Evolutionary conservation across 176 grass and related monocot species (phyloP).

Genomic region (Oryza meyeriana): DNA sequence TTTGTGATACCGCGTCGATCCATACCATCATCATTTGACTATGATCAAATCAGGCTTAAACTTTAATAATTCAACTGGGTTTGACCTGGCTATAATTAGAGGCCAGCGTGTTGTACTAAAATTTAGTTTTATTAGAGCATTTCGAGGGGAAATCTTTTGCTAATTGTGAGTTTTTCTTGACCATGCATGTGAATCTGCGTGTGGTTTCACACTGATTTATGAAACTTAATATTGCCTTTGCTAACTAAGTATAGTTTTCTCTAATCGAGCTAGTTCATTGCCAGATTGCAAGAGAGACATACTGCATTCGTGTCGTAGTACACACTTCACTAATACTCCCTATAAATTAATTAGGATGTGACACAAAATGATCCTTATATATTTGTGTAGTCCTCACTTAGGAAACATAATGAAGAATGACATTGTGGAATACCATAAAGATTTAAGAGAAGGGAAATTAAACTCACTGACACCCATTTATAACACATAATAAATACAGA

Average conservation of each 20-base stretch:
- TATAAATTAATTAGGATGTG: background rate
- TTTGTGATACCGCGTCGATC: slow-evolving; percentile 38
- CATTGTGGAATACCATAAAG: background rate
- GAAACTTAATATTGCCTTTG: background rate
- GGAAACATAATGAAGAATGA: background rate
- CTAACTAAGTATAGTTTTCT: background rate
- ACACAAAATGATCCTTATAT: background rate
- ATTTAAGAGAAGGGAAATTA: background rate
- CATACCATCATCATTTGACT: slow-evolving; percentile 16
- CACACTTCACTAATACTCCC: background rate
- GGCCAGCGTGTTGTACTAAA: background rate
- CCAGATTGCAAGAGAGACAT: background rate
- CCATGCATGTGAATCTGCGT: background rate
- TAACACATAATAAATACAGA: background rate
- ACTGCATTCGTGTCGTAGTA: no score
- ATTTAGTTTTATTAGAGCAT: background rate
- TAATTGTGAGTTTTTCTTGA: background rate
- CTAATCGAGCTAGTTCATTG: background rate
- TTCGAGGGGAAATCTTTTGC: slow-evolving; percentile 20
- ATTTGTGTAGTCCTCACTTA: background rate
- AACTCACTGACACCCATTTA: background rate
- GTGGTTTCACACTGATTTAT: background rate
- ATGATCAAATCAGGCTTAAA: slow-evolving; percentile 15
- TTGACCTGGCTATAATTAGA: slow-evolving; percentile 28
- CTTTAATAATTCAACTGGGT: slow-evolving; percentile 21